Evolutionary conservation across 1,284 basidiomycete species (phyloP).

Genomic region (Melampsora americana): DNA sequence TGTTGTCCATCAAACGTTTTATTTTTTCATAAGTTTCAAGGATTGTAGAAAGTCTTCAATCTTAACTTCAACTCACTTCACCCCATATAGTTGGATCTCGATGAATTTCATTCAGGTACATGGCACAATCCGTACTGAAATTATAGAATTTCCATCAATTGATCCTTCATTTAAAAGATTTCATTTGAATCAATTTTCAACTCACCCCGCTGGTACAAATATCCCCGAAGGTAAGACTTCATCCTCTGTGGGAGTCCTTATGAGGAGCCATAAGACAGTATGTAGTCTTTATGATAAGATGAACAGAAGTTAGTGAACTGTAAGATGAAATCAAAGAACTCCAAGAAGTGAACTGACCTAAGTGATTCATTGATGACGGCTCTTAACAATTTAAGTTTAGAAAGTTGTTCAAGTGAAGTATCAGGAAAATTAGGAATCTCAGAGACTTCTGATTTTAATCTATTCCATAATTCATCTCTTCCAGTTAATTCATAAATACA

Average conservation of each 20-base stretch:
- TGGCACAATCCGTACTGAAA: slow-evolving; percentile 60
- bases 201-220: slow-evolving; percentile 46
- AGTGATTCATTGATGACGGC: slow-evolving; percentile 71
- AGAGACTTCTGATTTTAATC: slow-evolving; percentile 61
- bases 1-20: background rate
- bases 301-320: background rate
- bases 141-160: slow-evolving; percentile 58
- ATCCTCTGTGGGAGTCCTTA: slow-evolving; percentile 59
- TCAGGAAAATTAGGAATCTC: slow-evolving; percentile 60
- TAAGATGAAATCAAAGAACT: background rate
- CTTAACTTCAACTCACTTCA: slow-evolving; percentile 58
- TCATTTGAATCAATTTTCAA: background rate
- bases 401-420: slow-evolving; percentile 14
- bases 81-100: slow-evolving; percentile 47
- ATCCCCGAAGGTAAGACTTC: slow-evolving; percentile 49
- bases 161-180: background rate
- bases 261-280: slow-evolving; percentile 69
- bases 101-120: slow-evolving; percentile 57
- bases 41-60: background rate
- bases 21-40: background rate
- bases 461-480: slow-evolving; percentile 60
- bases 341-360: slow-evolving; percentile 13
- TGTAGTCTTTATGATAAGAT: slow-evolving; percentile 58
- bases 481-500: slow-evolving; percentile 65
- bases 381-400: slow-evolving; percentile 58